These are phyloP conservation scores for Limnomonas spitsbergensis DNA, from an alignment of 139 green algal genomes.

Conservation along the genomic window DNA sequence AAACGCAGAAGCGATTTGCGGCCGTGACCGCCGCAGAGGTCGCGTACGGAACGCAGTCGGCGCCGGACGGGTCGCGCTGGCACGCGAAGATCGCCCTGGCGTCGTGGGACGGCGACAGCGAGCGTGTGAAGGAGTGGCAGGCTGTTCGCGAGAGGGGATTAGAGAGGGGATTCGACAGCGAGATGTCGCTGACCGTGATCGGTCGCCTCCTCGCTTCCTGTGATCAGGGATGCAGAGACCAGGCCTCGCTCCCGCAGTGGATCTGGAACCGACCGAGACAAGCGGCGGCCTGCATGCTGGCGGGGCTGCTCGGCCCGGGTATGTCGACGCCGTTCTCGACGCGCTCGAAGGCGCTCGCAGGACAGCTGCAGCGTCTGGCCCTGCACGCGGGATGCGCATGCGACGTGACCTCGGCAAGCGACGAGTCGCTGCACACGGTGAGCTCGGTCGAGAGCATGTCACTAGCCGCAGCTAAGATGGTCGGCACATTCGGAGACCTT, in stretches of 20 bases:
- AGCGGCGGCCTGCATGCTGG: background rate
- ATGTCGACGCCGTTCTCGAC: background rate
- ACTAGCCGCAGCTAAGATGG: background rate
- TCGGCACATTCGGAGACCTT: background rate
- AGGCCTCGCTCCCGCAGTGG: background rate
- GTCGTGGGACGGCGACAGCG: too few relatives aligned
- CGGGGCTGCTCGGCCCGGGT: background rate
- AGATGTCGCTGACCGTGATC: background rate
- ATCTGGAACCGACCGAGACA: background rate
- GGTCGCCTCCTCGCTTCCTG: background rate
- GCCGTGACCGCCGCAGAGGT: background rate
- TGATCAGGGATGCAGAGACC: background rate
- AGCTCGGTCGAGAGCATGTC: background rate
- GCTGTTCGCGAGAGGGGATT: too few relatives aligned
- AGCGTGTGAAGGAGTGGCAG: too few relatives aligned
- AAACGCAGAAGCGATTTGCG: background rate
- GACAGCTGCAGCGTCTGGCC: background rate
- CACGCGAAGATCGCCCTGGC: background rate
- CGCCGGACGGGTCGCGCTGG: too few relatives aligned
- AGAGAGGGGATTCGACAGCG: too few relatives aligned
- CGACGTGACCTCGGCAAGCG: background rate
- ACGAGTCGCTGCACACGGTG: background rate
- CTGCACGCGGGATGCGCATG: slow-evolving; percentile 5
- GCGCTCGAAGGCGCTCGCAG: background rate
- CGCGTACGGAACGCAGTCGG: background rate